Evolutionary conservation across 1,284 basidiomycete species (phyloP).

Genomic region (Heliocybe sulcata): DNA sequence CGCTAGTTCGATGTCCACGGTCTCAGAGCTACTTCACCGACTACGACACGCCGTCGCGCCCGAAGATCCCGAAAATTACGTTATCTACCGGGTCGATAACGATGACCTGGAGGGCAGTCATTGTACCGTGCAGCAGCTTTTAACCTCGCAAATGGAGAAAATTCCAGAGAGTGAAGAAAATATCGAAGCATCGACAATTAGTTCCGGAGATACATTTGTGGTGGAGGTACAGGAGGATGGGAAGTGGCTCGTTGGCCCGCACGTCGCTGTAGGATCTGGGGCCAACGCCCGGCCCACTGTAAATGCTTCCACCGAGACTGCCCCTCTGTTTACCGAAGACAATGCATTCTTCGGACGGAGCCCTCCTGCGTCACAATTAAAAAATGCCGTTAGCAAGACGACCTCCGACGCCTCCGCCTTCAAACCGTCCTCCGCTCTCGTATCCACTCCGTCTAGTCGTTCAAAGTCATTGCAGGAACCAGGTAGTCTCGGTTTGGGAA

Average conservation of each 20-base stretch:
- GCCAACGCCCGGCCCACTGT: conserved; percentile 10
- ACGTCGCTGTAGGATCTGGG: conserved; percentile 11
- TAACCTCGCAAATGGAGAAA: conserved; percentile 8
- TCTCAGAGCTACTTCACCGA: neutral
- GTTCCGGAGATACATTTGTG: conserved; percentile 50
- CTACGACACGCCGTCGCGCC: neutral
- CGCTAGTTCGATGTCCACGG: neutral
- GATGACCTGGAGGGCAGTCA: neutral
- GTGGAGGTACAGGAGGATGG: conserved; percentile 52
- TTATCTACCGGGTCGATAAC: neutral
- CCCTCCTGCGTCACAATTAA: conserved; percentile 13
- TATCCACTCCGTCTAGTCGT: conserved; percentile 11
- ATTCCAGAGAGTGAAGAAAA: conserved; percentile 32
- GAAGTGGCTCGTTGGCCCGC: conserved; percentile 41
- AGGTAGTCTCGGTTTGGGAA: conserved; percentile 82
- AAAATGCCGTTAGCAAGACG: conserved; percentile 10
- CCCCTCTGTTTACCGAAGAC: conserved; percentile 47
- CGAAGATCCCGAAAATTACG: neutral
- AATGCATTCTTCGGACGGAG: conserved; percentile 55
- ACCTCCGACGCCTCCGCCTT: conserved; percentile 32
- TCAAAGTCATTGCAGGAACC: conserved; percentile 38
- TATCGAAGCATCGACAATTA: conserved; percentile 32
- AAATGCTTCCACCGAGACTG: conserved; percentile 15
- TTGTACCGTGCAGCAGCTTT: neutral
- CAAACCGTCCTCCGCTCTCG: conserved; percentile 16